These are phyloP conservation scores for Jamesozyma rosinii DNA, from an alignment of 805 yeast species.

Conservation along the genomic window DNA sequence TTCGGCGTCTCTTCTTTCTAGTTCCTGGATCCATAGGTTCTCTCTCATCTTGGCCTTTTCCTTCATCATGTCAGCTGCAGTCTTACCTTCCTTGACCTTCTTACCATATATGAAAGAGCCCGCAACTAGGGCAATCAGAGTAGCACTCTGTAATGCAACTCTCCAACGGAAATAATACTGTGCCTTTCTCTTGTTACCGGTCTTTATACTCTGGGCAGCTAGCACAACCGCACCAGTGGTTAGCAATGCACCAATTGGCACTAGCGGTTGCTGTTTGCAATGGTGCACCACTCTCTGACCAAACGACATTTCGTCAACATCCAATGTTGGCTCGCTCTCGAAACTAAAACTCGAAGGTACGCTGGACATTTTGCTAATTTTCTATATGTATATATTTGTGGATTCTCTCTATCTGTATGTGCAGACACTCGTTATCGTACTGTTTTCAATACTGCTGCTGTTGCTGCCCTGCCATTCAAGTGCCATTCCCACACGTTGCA, in stretches of 20 bases:
- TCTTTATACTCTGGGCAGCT: constrained; percentile 66
- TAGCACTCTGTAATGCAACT: constrained; percentile 77
- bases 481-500: too few relatives aligned
- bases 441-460: too few relatives aligned
- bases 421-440: too few relatives aligned
- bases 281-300: constrained; percentile 42
- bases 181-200: constrained; percentile 65
- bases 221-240: constrained; percentile 74
- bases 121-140: constrained; percentile 69
- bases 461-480: too few relatives aligned
- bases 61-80: constrained; percentile 55
- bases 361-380: constrained; percentile 23
- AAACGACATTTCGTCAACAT: constrained; percentile 10
- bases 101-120: constrained; percentile 70
- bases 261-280: constrained; percentile 79
- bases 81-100: constrained; percentile 35
- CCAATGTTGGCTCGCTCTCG: background rate
- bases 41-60: constrained; percentile 83
- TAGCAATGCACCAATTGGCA: constrained; percentile 70
- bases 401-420: too few relatives aligned
- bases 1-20: constrained; percentile 76
- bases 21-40: constrained; percentile 76
- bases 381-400: background rate
- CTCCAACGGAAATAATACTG: constrained; percentile 86
- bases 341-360: constrained; percentile 24